Evolutionary conservation across 1,139 yeast species (phyloP).

Genomic region (Blastobotrys indianensis): DNA sequence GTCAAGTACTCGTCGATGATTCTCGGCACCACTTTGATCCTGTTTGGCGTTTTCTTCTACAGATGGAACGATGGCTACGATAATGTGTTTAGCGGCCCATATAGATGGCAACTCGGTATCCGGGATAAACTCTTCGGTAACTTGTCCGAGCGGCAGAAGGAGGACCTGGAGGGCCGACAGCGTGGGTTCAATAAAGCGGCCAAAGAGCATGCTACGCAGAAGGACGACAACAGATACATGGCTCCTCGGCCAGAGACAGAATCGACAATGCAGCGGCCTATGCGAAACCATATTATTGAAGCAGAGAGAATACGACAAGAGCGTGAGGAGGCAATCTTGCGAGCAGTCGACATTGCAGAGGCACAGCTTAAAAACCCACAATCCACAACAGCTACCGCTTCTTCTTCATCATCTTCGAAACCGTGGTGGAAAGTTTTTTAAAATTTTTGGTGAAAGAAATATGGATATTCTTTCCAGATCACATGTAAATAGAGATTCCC

Average conservation of each 20-base stretch:
- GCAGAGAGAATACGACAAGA: slow-evolving; percentile 69
- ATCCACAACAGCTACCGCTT: slow-evolving; percentile 2
- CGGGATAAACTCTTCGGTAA: slow-evolving; percentile 50
- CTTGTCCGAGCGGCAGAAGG: slow-evolving; percentile 53
- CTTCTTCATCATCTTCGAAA: slow-evolving; percentile 1
- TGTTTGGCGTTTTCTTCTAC: slow-evolving; percentile 58
- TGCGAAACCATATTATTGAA: slow-evolving; percentile 65
- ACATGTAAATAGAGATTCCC: not conserved
- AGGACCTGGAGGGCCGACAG: slow-evolving; percentile 49
- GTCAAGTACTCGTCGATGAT: slow-evolving; percentile 26
- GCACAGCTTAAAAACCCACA: slow-evolving; percentile 18
- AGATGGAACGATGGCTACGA: slow-evolving; percentile 85
- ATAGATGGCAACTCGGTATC: slow-evolving; percentile 51
- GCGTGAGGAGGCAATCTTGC: slow-evolving; percentile 58
- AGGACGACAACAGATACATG: slow-evolving; percentile 13
- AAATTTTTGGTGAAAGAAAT: not conserved
- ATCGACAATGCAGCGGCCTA: slow-evolving; percentile 58
- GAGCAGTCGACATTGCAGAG: slow-evolving; percentile 48
- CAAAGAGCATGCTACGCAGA: slow-evolving; percentile 11
- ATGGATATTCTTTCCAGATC: not conserved
- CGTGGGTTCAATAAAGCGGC: slow-evolving; percentile 26
- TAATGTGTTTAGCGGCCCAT: slow-evolving; percentile 63
- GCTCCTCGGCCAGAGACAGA: slow-evolving; percentile 19
- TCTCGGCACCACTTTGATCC: slow-evolving; percentile 21
- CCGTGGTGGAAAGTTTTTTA: slow-evolving; percentile 10